A percentile compares a stretch with the other conserved stretches of the same genome.
Evolutionary conservation across 2,329 filamentous ascomycete species (phyloP).

Genomic region (Ophiostoma tasmaniense): DNA sequence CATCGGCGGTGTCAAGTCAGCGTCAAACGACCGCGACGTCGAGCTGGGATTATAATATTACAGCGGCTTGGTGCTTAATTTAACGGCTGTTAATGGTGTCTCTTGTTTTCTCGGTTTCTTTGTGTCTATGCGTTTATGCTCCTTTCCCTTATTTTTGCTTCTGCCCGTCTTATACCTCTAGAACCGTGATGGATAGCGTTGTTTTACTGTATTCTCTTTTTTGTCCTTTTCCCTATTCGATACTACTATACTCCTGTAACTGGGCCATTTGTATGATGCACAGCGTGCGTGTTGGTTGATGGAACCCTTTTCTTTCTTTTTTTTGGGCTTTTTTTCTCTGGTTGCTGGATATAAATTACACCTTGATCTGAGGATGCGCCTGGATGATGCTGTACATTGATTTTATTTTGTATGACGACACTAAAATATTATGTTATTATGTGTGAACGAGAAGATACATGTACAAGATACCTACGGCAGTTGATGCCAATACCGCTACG

Average conservation of each 20-base stretch:
- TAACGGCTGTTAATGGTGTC: not conserved
- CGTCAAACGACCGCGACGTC: conserved; percentile 1
- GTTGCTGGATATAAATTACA: not conserved
- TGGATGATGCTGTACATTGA: not conserved
- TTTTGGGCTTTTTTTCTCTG: not conserved
- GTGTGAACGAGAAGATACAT: too few species aligned
- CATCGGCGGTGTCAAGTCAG: not conserved
- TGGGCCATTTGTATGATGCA: not conserved
- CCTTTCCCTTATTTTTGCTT: not conserved
- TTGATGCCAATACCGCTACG: not conserved
- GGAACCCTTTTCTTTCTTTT: not conserved
- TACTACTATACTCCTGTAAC: not conserved
- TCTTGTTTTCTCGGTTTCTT: not conserved
- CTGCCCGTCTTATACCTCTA: conserved; percentile 5
- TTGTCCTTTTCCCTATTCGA: not conserved
- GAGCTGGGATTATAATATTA: not conserved
- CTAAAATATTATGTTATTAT: not conserved
- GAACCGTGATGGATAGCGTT: not conserved
- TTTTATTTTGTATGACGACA: not conserved
- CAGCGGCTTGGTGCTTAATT: not conserved
- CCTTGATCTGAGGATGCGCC: not conserved
- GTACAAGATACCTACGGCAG: not conserved
- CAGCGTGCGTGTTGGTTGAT: not conserved
- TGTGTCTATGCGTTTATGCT: not conserved
- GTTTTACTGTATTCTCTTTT: not conserved